Evolutionary conservation across 192 early-diverging fungal genomes (phyloP).

Genomic region (Linnemannia exigua): DNA sequence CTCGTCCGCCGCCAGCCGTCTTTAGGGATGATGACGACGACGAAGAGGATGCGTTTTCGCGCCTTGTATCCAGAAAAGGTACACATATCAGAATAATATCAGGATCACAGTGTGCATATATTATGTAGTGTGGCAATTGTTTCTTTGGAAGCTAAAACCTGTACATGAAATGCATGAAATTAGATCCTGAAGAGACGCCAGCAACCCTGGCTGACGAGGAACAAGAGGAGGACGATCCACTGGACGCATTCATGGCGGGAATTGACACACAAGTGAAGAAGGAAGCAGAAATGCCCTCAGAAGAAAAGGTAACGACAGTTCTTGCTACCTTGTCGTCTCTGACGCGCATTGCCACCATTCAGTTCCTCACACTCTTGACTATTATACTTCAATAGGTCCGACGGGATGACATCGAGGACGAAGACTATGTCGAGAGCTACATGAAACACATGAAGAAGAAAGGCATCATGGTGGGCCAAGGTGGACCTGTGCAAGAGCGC

Average conservation of each 20-base stretch:
- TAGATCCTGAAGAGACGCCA: slow-evolving; percentile 39
- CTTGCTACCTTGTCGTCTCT: background rate
- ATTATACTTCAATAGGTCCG: slow-evolving; percentile 48
- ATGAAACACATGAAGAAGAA: slow-evolving; percentile 82
- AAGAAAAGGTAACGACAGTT: slow-evolving; percentile 57
- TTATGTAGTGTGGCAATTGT: background rate
- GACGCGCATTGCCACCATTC: background rate
- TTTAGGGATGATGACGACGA: slow-evolving; percentile 54
- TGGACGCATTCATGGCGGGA: slow-evolving; percentile 89
- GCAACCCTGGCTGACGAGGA: slow-evolving; percentile 54
- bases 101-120: too few species aligned
- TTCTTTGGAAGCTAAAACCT: background rate
- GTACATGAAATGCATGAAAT: background rate
- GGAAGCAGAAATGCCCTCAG: slow-evolving; percentile 61
- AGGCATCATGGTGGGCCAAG: slow-evolving; percentile 79
- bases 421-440: slow-evolving; percentile 82
- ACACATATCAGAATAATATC: background rate
- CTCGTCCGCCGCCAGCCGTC: slow-evolving; percentile 24
- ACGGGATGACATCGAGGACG: slow-evolving; percentile 80
- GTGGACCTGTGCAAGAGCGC: slow-evolving; percentile 55
- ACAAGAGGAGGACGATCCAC: slow-evolving; percentile 76
- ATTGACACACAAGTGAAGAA: slow-evolving; percentile 69
- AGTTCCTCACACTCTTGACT: background rate
- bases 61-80: slow-evolving; percentile 35
- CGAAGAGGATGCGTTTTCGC: slow-evolving; percentile 43